These are phyloP conservation scores for Trichoderma aggressivum DNA, from an alignment of 2,329 filamentous ascomycete genomes.

Conservation along the genomic window DNA sequence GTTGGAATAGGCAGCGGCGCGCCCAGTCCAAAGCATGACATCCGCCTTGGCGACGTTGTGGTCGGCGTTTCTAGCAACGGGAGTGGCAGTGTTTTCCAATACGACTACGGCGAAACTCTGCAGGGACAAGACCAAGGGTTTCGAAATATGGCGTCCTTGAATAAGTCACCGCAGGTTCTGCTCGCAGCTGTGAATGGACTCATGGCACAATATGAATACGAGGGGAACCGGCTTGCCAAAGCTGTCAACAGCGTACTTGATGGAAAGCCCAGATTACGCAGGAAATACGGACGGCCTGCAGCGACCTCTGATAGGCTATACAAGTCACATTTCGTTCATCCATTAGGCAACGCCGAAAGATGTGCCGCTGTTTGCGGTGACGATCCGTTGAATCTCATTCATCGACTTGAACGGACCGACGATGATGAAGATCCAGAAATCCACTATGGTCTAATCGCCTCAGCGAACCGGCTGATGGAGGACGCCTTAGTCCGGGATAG, in stretches of 20 bases:
- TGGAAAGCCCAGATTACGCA: not conserved
- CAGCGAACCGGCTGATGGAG: not conserved
- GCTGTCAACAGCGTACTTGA: not conserved
- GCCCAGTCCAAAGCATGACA: not conserved
- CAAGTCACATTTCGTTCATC: not conserved
- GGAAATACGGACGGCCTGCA: not conserved
- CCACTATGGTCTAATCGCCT: not conserved
- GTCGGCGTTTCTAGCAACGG: not conserved
- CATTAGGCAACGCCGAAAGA: accelerated
- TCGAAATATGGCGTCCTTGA: not conserved
- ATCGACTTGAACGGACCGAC: not conserved
- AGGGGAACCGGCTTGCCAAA: not conserved
- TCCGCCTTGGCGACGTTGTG: not conserved
- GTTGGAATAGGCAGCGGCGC: not conserved
- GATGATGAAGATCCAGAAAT: not conserved
- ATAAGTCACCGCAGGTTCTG: not conserved
- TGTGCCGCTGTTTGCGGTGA: not conserved
- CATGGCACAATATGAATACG: not conserved
- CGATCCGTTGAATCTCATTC: not conserved
- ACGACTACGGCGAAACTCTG: not conserved
- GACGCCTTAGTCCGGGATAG: not conserved
- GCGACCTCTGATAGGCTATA: not conserved
- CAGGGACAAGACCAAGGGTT: not conserved
- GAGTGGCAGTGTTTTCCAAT: not conserved
- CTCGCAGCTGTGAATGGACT: not conserved